Evolutionary conservation across 768 basidiomycete species (phyloP).

Genomic region (Calocybe gangraenosa): DNA sequence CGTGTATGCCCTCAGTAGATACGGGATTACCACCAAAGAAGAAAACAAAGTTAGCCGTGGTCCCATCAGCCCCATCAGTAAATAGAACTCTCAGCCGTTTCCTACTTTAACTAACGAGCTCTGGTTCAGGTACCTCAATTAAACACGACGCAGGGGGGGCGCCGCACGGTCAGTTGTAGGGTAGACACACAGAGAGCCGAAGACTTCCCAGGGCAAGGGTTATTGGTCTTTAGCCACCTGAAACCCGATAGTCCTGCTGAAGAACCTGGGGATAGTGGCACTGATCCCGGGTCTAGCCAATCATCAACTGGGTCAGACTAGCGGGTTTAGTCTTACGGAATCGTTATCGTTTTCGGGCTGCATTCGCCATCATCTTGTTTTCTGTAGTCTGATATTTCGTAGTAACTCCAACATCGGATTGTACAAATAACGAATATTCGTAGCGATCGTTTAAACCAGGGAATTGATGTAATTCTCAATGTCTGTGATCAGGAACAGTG

Average conservation of each 20-base stretch:
- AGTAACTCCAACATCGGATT: no score
- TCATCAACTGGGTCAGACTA: conserved; percentile 1
- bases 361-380: conserved; percentile 12
- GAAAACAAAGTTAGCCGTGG: conserved; percentile 16
- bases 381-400: not conserved
- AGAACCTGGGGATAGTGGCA: conserved; percentile 6
- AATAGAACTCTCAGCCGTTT: no score
- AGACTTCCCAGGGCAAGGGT: conserved; percentile 13
- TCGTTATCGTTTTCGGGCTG: conserved; percentile 6
- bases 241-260: conserved; percentile 4
- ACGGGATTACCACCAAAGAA: conserved; percentile 19
- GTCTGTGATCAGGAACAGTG: conserved; percentile 16
- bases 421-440: no score
- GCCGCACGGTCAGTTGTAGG: conserved; percentile 25
- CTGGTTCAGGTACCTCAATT: conserved; percentile 15
- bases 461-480: conserved; percentile 35
- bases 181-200: conserved; percentile 7
- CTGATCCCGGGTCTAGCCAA: conserved; percentile 8
- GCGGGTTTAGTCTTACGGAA: not conserved
- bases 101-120: no score
- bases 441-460: conserved; percentile 15
- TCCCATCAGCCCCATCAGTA: not conserved
- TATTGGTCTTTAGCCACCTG: conserved; percentile 8
- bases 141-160: conserved; percentile 17
- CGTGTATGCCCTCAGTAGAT: conserved; percentile 13